These are phyloP conservation scores for Plasmodium sp. DNA, from an alignment of 169 alveolate genomes.

Conservation along the genomic window DNA sequence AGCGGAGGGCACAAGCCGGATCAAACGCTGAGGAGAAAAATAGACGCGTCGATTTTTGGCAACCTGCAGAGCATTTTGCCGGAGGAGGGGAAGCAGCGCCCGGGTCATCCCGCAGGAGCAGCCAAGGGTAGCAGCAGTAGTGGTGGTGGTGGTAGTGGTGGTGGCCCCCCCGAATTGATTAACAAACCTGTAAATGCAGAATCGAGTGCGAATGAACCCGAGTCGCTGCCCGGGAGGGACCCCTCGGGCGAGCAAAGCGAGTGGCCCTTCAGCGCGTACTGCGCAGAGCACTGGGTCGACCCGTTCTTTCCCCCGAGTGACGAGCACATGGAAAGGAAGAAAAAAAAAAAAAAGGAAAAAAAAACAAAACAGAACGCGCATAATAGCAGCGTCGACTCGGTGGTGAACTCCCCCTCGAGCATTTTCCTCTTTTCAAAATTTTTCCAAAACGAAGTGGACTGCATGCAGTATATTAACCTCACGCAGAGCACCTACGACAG, in stretches of 20 bases:
- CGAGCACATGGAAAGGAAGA: constrained; percentile 14
- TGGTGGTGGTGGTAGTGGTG: no score
- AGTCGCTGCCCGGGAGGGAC: not conserved
- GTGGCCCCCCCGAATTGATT: not conserved
- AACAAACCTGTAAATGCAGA: not conserved
- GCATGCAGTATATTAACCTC: constrained; percentile 62
- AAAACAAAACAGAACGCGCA: not conserved
- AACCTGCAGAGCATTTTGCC: constrained; percentile 15
- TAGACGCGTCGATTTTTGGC: not conserved
- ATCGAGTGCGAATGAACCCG: not conserved
- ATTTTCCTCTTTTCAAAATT: constrained; percentile 2
- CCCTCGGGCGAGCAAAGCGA: not conserved
- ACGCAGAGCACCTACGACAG: constrained; percentile 61
- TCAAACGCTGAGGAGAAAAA: constrained; percentile 19
- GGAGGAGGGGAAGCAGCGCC: not conserved
- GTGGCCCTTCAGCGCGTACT: not conserved
- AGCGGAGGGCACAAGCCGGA: not conserved
- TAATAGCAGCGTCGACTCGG: not conserved
- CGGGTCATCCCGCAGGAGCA: not conserved
- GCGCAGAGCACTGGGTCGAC: not conserved
- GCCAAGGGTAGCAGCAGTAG: not conserved
- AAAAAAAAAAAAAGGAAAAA: not conserved
- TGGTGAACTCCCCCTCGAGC: not conserved
- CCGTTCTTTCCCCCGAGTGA: not conserved
- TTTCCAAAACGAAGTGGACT: constrained; percentile 50